Evolutionary conservation across 345 rosid genomes (phyloP).

Genomic region (Gossypioides kirkii): DNA sequence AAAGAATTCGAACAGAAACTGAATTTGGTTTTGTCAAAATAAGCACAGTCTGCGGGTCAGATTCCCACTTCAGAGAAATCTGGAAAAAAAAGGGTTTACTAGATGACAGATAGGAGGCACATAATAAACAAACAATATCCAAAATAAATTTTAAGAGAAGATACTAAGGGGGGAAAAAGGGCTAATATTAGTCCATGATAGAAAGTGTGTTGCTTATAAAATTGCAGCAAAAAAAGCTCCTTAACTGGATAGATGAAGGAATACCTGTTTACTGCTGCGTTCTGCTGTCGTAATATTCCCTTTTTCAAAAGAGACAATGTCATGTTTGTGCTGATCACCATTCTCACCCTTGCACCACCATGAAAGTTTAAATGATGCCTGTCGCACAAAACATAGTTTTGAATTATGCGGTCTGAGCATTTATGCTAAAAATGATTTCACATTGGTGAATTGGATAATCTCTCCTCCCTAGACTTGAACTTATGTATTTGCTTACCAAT

Average conservation of each 20-base stretch:
- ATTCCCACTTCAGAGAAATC: conserved; percentile 96
- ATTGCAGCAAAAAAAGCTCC: not conserved
- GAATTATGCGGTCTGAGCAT: conserved; percentile 5
- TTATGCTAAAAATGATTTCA: not conserved
- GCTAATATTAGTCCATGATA: not conserved
- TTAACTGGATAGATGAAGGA: conserved; percentile 2
- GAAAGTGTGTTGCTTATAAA: not conserved
- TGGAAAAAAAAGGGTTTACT: conserved; percentile 32
- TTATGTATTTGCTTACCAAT: not conserved
- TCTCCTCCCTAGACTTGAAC: not conserved
- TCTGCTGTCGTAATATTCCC: conserved; percentile 90
- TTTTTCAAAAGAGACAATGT: conserved; percentile 89
- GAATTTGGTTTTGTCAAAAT: conserved; percentile 92
- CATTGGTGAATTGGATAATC: not conserved
- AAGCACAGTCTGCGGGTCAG: conserved; percentile 82
- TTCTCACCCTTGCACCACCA: conserved; percentile 87
- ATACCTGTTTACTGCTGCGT: conserved; percentile 93
- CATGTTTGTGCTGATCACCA: conserved; percentile 91
- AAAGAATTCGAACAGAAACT: conserved; percentile 63
- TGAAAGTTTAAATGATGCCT: conserved; percentile 98
- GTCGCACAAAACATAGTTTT: conserved; percentile 27
- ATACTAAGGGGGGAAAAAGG: not conserved
- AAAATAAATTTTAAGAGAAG: not conserved
- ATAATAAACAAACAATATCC: conserved; percentile 3
- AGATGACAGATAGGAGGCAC: not conserved